A percentile compares a stretch with the other conserved stretches of the same genome.
Conservation (phyloP, 164 flowering plant species). For the Aristolochia contorta region DNA sequence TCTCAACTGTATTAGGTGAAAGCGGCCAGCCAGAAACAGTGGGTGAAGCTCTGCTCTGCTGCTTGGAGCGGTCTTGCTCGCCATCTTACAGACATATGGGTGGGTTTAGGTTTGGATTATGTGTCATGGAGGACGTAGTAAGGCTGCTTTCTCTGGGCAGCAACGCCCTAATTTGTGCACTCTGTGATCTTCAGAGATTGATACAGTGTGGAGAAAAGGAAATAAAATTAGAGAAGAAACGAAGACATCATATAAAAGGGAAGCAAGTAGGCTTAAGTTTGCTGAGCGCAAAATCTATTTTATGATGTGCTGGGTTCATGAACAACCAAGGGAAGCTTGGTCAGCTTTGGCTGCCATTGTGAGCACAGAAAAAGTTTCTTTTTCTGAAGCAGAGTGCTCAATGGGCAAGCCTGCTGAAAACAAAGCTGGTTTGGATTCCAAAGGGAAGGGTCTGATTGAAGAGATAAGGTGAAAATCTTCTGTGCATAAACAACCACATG, state of each 20-base stretch:
- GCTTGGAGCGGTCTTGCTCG: slow-evolving; percentile 78
- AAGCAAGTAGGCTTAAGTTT: slow-evolving; percentile 43
- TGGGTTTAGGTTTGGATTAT: slow-evolving; percentile 56
- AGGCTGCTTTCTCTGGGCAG: slow-evolving; percentile 13
- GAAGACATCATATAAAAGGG: slow-evolving; percentile 27
- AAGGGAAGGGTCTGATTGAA: slow-evolving; percentile 1
- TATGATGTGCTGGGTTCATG: slow-evolving; percentile 53
- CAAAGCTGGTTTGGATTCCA: background rate
- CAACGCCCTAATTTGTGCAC: background rate
- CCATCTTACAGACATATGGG: slow-evolving; percentile 58
- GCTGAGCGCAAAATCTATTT: slow-evolving; percentile 41
- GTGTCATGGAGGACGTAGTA: slow-evolving; percentile 49
- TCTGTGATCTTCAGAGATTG: slow-evolving; percentile 22
- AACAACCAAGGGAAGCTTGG: slow-evolving; percentile 68
- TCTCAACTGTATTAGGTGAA: slow-evolving; percentile 69
- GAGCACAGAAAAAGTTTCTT: slow-evolving; percentile 37
- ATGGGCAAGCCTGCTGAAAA: slow-evolving; percentile 1
- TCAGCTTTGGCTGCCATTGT: slow-evolving; percentile 49
- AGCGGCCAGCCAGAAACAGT: slow-evolving; percentile 56
- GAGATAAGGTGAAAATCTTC: background rate
- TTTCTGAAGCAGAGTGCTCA: slow-evolving; percentile 11
- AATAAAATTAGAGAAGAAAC: slow-evolving; percentile 41
- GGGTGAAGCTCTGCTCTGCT: slow-evolving; percentile 42
- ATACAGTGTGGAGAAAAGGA: slow-evolving; percentile 44
- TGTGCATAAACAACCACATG: no score